phyloP scores from a whole-genome alignment of 208 protist species.

The Leishmania major region DNA sequence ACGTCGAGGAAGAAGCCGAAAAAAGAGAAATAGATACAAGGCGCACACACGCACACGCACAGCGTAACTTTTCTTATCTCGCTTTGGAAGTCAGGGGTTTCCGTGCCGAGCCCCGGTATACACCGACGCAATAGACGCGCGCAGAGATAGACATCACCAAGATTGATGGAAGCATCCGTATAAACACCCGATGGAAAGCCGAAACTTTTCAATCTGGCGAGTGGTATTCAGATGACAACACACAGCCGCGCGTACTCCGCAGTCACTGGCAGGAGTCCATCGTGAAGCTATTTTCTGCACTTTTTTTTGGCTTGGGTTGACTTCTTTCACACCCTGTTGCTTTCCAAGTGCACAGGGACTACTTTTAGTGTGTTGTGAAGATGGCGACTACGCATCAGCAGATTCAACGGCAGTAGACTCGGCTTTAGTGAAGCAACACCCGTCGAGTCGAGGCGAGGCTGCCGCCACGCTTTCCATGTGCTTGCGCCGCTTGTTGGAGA shows the following conservation, averaged over 20 bases:
- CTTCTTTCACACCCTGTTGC: background rate
- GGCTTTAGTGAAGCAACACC: background rate
- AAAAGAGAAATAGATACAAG: background rate
- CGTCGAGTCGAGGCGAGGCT: background rate
- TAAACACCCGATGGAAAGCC: background rate
- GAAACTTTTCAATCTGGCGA: too few relatives aligned
- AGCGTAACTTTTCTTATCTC: background rate
- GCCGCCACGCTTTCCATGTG: constrained; percentile 22
- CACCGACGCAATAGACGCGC: background rate
- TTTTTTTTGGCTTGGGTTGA: background rate
- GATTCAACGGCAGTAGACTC: constrained; percentile 2
- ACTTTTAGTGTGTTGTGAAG: constrained; percentile 4
- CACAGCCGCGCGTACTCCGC: background rate
- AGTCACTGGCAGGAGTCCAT: background rate
- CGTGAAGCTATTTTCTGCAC: background rate
- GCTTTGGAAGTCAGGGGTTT: background rate
- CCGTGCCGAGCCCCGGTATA: background rate
- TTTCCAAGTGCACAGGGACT: background rate
- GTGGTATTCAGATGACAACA: background rate
- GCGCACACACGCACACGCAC: background rate
- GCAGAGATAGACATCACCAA: background rate
- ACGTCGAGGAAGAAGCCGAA: background rate
- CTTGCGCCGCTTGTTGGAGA: constrained; percentile 52
- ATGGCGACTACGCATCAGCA: background rate
- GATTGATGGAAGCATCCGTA: background rate